Evolutionary conservation across 176 grass and related monocot genomes (phyloP), one percentile per base, ranked within the genome.

Genomic region (Rhipidocladum racemiflorum): DNA sequence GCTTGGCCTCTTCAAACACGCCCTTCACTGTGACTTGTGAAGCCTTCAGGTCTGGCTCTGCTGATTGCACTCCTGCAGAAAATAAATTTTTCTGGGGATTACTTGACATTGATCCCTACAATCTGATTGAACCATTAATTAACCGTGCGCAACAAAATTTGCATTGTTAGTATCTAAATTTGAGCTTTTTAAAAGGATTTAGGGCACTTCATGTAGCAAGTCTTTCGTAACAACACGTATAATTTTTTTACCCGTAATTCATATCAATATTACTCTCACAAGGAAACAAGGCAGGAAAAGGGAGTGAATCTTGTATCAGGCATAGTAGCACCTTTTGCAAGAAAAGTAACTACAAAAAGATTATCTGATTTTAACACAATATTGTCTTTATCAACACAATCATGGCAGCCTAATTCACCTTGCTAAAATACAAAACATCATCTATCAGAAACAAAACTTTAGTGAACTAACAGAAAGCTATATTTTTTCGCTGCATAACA

Each of bases 11-110:
- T 48, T 91, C 83, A 30, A 97, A 89, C 34, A 75, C 82, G 7
- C 94, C 93, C 73, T 87, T 97, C 80, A 91, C 94, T 35, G 84
- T 84, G 51, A 97, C 84, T 74, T 93, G 76, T 7, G 94, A 97
- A 12, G 80, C 81, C 86, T 89, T 93, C 57, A 97, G 81, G 77
- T 93, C 83, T 29, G 94, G 42, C 62, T 93, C 94, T 63, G 84
- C 94, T 36, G 85, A 83, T 70, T 89, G 90, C 48, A 97, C 90
- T 51, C 91, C 94, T 93, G 56, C 68, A 79, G 16, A 38, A 70
- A 57, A 39, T 13, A 55, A 62, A 76, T 40, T 81, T 5, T 11
- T 86, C 16, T 7, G 27, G 10, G 18, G 35, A 23, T 60, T 45
- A 77, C 27, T 56, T 74, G 35, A 59, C 21, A 68, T 25, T 17